phyloP scores from a whole-genome alignment of 1,139 yeast species.

The Trichomonascaceae sp. region DNA sequence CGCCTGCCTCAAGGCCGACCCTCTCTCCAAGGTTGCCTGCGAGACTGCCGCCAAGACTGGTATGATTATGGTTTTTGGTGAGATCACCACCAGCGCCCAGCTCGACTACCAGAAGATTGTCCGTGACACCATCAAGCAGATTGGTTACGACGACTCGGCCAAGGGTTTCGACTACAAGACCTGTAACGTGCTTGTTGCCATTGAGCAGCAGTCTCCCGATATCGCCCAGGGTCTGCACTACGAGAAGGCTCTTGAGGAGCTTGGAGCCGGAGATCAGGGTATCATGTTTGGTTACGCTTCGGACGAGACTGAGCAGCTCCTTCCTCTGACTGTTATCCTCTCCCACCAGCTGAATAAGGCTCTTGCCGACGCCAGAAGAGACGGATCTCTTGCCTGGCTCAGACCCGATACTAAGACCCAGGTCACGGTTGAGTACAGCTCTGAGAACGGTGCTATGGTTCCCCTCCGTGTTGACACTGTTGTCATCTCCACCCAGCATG shows the following conservation, averaged over 20 bases:
- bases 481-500: conserved; percentile 95
- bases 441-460: conserved; percentile 88
- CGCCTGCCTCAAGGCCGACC: conserved; percentile 93
- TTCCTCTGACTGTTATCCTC: conserved; percentile 88
- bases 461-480: conserved; percentile 96
- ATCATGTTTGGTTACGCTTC: conserved; percentile 99
- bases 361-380: conserved; percentile 94
- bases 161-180: conserved; percentile 99
- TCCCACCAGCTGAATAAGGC: conserved; percentile 96
- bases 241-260: conserved; percentile 91
- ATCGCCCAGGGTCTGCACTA: conserved; percentile 98
- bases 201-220: conserved; percentile 98
- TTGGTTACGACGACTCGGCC: conserved; percentile 91
- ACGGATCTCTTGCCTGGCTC: conserved; percentile 87
- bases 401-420: conserved; percentile 99
- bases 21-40: conserved; percentile 97
- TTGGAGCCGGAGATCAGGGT: conserved; percentile 99
- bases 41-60: conserved; percentile 99
- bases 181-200: conserved; percentile 96
- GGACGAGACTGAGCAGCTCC: conserved; percentile 94
- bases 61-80: conserved; percentile 98
- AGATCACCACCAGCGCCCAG: conserved; percentile 91
- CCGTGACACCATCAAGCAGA: conserved; percentile 96
- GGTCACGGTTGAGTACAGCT: conserved; percentile 92
- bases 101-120: conserved; percentile 94